A percentile compares a stretch with the other conserved stretches of the same genome.
Conservation (phyloP, 108 stramenopile species). For the Fragilariopsis cylindrus region DNA sequence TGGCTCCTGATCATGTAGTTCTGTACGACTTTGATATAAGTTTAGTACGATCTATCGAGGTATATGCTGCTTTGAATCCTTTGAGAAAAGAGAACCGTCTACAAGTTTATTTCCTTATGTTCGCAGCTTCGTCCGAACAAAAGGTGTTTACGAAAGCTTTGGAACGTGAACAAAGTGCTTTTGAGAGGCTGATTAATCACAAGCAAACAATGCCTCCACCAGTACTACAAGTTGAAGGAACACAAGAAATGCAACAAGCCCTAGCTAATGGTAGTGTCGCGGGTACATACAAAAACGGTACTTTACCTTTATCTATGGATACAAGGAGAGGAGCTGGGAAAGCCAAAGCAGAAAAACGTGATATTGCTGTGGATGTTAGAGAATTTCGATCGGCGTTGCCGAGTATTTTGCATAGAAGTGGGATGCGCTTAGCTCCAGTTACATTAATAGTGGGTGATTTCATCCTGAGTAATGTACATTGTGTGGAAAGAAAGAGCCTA, state of each 20-base stretch:
- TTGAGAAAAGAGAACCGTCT: slow-evolving; percentile 44
- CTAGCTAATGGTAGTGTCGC: slow-evolving; percentile 41
- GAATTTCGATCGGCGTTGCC: slow-evolving; percentile 97
- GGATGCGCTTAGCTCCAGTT: slow-evolving; percentile 87
- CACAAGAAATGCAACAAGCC: slow-evolving; percentile 90
- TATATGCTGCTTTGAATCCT: slow-evolving; percentile 53
- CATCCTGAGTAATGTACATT: slow-evolving; percentile 94
- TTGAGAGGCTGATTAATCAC: slow-evolving; percentile 91
- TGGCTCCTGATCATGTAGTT: slow-evolving; percentile 81
- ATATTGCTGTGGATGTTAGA: slow-evolving; percentile 94
- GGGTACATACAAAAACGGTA: slow-evolving; percentile 71
- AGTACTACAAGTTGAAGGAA: slow-evolving; percentile 49
- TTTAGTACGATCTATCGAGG: slow-evolving; percentile 90
- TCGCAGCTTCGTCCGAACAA: slow-evolving; percentile 94
- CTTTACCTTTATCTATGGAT: slow-evolving; percentile 77
- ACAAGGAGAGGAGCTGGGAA: slow-evolving; percentile 73
- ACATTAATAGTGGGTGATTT: slow-evolving; percentile 96
- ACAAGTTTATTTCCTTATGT: slow-evolving; percentile 88
- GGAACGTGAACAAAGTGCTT: slow-evolving; percentile 89
- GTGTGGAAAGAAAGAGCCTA: slow-evolving; percentile 95
- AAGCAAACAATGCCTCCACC: slow-evolving; percentile 90
- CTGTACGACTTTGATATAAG: slow-evolving; percentile 89
- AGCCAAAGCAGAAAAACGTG: slow-evolving; percentile 52
- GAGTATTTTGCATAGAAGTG: slow-evolving; percentile 93
- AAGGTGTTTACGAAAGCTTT: slow-evolving; percentile 88